A percentile compares a stretch with the other conserved stretches of the same genome.
These are phyloP conservation scores for Pseudocercospora musae DNA, from an alignment of 2,329 filamentous ascomycete species.

Conservation along the genomic window DNA sequence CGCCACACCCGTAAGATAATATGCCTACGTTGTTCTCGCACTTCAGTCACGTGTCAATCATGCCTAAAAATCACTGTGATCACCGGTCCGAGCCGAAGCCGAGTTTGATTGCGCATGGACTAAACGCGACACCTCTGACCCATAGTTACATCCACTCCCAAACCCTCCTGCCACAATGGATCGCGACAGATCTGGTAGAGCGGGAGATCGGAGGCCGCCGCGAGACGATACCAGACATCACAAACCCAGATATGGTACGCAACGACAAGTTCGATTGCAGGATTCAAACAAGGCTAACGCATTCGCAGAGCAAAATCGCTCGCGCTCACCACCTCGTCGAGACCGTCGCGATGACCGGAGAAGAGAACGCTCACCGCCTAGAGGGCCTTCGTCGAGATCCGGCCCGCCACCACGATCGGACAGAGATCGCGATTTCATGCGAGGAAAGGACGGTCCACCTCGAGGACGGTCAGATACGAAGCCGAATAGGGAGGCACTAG, in stretches of 20 bases:
- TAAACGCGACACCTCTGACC: background rate
- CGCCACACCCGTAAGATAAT: background rate
- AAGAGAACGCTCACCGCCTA: conserved; percentile 29
- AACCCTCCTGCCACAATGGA: conserved; percentile 20
- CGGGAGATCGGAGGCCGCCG: conserved; percentile 25
- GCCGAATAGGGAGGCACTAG: conserved; percentile 7
- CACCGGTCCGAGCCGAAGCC: background rate
- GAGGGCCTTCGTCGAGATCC: conserved; percentile 16
- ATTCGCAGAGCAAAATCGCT: conserved; percentile 29
- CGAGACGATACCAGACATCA: conserved; percentile 28
- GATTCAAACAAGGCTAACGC: conserved; percentile 13
- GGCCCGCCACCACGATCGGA: conserved; percentile 22
- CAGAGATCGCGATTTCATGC: conserved; percentile 23
- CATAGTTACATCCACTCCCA: background rate
- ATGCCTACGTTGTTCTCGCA: background rate
- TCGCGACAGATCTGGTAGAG: conserved; percentile 21
- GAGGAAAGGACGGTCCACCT: conserved; percentile 12
- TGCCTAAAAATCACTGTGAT: background rate
- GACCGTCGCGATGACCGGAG: conserved; percentile 31
- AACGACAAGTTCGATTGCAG: background rate
- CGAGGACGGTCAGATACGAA: conserved; percentile 13
- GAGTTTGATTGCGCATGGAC: background rate
- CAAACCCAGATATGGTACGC: conserved; percentile 29
- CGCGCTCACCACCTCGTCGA: conserved; percentile 31
- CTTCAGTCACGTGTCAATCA: background rate